Base-by-base conservation (phyloP, 768 basidiomycete genomes). In the Tricholoma furcatifolium region DNA sequence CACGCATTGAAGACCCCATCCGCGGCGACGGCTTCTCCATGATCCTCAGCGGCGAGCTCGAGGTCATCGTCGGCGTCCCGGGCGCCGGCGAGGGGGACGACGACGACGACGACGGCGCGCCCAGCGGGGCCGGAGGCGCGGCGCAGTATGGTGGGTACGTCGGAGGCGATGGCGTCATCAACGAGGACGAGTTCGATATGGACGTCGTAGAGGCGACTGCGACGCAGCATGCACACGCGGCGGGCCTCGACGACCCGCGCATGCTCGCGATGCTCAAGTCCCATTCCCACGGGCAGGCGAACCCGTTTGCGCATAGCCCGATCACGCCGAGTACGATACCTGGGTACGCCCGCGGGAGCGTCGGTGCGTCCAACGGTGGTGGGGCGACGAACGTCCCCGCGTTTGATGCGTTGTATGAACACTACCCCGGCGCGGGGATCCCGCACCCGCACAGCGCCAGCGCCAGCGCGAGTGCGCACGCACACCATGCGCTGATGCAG, bases 1-100 rank as follows among this genome's bases (percentile, higher is more conserved):
- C 84, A 21, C 80, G 79, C 57, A 75, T 85, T 53, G 88, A 91
- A 42, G 88, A 92, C 63, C 86, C 88, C 17, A 70, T 81, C 39
- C 78, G 89, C 55, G 79, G 84, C 24, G 85, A 90, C 30, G 87
- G 79, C 31, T 90, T 92, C 67, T 70, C 76, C 34, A 83, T 87
- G 79, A 78, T 90, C 40, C 73, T 89, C 14, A 74, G 70, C 35
- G 88, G 84, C 42, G 88, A 91, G 64, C 73, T 88, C 55, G 88
- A 91, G 61, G 76, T 88, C 45, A 71, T 87, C 47, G 69, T 70
- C 24, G 71, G 72, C 3, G 71, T 80, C 43, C 62, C 74, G 3
- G 78, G 72, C 24, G 72, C 80, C 35, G 83, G 82, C 40, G 84
- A 79, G 3, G 80, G 78, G n/a, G 79, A 77, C 1, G 82, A 77